A percentile compares a stretch with the other conserved stretches of the same genome.
phyloP scores from a whole-genome alignment of 768 basidiomycete species.

The Calocera viscosa region DNA sequence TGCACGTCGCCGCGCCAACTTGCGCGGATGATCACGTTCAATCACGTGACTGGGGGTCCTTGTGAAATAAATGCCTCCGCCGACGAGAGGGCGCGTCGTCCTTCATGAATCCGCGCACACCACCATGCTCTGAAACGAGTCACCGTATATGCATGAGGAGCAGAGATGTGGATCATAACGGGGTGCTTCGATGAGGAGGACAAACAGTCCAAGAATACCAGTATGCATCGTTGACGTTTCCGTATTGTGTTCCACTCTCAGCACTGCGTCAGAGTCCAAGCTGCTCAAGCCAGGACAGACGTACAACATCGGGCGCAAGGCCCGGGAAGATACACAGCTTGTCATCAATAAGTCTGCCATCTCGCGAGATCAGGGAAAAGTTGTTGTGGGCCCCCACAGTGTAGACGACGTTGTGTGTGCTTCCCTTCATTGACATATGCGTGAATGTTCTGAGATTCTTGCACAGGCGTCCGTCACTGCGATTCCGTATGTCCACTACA shows the following conservation, averaged over 20 bases:
- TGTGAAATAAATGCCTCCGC: neutral
- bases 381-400: conserved; percentile 43
- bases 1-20: neutral
- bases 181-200: conserved; percentile 7
- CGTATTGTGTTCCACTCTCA: neutral
- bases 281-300: conserved; percentile 47
- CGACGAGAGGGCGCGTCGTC: neutral
- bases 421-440: neutral
- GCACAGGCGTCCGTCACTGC: neutral
- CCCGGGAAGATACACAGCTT: conserved; percentile 27
- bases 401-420: conserved; percentile 44
- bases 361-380: conserved; percentile 47
- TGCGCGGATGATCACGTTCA: neutral
- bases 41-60: neutral
- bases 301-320: conserved; percentile 49
- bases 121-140: neutral
- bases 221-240: neutral
- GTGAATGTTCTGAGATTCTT: neutral
- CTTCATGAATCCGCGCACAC: neutral
- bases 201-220: neutral
- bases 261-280: conserved; percentile 35
- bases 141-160: neutral
- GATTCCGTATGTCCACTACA: neutral
- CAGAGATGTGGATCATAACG: conserved; percentile 2
- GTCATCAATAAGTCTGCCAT: conserved; percentile 49